Evolutionary conservation across 371 early-diverging fungal genomes (phyloP).

Genomic region (Mortierella sp.): DNA sequence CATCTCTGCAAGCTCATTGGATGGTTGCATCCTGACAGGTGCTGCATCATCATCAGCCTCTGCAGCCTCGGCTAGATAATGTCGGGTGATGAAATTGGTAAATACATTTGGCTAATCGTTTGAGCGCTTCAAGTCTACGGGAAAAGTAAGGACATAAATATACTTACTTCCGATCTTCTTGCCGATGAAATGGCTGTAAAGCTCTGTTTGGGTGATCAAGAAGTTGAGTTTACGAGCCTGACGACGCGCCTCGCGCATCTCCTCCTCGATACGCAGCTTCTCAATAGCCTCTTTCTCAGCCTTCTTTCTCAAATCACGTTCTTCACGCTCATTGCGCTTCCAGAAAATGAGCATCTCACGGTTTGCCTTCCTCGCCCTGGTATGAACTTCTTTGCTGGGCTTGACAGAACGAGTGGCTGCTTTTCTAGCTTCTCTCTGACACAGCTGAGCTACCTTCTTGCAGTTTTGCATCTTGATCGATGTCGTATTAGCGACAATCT

Average conservation of each 20-base stretch:
- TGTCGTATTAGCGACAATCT: slow-evolving; percentile 67
- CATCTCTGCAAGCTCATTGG: slow-evolving; percentile 29
- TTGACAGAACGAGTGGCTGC: slow-evolving; percentile 55
- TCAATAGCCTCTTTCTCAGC: slow-evolving; percentile 94
- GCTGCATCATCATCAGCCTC: slow-evolving; percentile 46
- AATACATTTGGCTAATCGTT: not conserved
- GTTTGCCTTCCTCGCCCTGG: slow-evolving; percentile 44
- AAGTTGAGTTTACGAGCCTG: slow-evolving; percentile 97
- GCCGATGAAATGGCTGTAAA: slow-evolving; percentile 97
- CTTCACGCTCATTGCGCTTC: slow-evolving; percentile 93
- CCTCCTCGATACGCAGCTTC: slow-evolving; percentile 86
- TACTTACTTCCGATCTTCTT: slow-evolving; percentile 73
- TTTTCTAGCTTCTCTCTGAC: slow-evolving; percentile 69
- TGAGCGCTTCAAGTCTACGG: not conserved
- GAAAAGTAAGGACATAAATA: not conserved
- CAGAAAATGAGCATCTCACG: slow-evolving; percentile 85
- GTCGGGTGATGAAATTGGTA: not conserved
- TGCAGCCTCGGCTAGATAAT: slow-evolving; percentile 62
- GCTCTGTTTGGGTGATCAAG: slow-evolving; percentile 96
- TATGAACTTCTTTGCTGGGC: slow-evolving; percentile 41
- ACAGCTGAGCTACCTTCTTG: slow-evolving; percentile 70
- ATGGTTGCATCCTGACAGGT: slow-evolving; percentile 36
- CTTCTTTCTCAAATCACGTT: slow-evolving; percentile 89
- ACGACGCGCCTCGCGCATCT: slow-evolving; percentile 88
- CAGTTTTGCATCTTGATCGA: slow-evolving; percentile 69